Percentiles rank a stretch among this genome's conserved stretches.
Evolutionary conservation across 805 yeast genomes (phyloP).

Genomic region (Nakazawaea ishiwadae): DNA sequence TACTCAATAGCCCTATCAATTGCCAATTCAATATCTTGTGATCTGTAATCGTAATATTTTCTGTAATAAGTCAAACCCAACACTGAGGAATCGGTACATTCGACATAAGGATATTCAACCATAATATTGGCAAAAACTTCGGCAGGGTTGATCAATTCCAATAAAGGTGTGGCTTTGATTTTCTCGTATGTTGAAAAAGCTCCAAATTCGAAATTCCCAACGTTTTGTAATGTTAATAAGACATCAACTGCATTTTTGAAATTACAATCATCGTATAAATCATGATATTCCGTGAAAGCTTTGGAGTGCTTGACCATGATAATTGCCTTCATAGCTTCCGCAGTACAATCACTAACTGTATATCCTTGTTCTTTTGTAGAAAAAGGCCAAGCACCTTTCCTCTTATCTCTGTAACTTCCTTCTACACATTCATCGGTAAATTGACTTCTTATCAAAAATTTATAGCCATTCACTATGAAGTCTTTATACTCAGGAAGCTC

Average conservation of each 20-base stretch:
- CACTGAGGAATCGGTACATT: constrained; percentile 94
- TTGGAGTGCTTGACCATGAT: constrained; percentile 80
- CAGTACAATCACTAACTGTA: constrained; percentile 95
- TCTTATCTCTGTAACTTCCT: constrained; percentile 76
- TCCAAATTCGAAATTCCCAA: constrained; percentile 76
- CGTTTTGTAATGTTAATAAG: constrained; percentile 70
- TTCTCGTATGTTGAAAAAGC: constrained; percentile 90
- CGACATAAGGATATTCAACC: constrained; percentile 98
- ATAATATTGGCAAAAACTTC: constrained; percentile 97
- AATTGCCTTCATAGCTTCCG: constrained; percentile 91
- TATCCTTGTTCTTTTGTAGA: constrained; percentile 95
- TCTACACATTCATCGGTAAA: constrained; percentile 73
- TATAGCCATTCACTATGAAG: constrained; percentile 59
- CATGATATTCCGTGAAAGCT: constrained; percentile 35
- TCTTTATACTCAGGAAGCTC: constrained; percentile 61
- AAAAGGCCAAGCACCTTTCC: constrained; percentile 94
- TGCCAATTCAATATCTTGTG: constrained; percentile 60
- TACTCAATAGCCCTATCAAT: constrained; percentile 71
- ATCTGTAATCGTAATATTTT: constrained; percentile 58
- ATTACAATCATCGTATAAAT: constrained; percentile 41
- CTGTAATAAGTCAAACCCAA: constrained; percentile 81
- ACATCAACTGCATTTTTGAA: constrained; percentile 73
- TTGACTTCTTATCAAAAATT: constrained; percentile 76
- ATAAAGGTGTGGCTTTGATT: constrained; percentile 70
- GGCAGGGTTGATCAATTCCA: constrained; percentile 88